Base-by-base conservation (phyloP, 2,329 filamentous ascomycete genomes). In the Grosmannia clavigera region DNA sequence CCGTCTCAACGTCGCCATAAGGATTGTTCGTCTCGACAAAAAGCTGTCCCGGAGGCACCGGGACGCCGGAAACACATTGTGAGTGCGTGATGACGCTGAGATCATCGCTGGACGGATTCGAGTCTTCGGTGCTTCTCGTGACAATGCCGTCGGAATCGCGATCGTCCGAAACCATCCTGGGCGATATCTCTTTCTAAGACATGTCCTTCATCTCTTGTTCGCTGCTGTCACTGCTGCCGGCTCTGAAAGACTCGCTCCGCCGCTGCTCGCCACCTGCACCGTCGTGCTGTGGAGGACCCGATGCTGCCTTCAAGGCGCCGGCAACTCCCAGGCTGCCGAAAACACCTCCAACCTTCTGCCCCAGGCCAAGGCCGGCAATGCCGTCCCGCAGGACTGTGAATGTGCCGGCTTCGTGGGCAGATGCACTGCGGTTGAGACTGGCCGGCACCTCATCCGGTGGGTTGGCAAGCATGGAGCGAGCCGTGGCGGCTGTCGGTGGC, bases 361-460 rank as follows among this genome's bases (percentile, higher is more conserved):
- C 61, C 9, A 67, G 57, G 9, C 63, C 64, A 3, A 67, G 58
- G 1, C 64, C 64, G 6, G 64, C 62, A 27, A 67, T 61, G 22
- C 66, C 66, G 33, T 64, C 66, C 22, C 64, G 61, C 35, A 67
- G 51, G 4, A 62, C 55, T 3, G 63, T 60, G 58, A 67, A 65
- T 1, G 65, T 57, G 5, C 62, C 54, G 4, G 63, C 29, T n/a
- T 67, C 64, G 51, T 50, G 55, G 2, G 63, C 61, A 10, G 63
- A 64, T 0, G 58, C 46, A 50, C 61, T 64, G 35, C 64, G 61
- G 22, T 38, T 59, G 4, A 67, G 57, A 2, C 58, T 59, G 0
- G 59, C 6, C 12, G 63, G 53, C 3, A 54, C 10, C 22, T 38
- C 27, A 1, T 43, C 56, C 1, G 56, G 48, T 2, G 65, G 61